A percentile compares a stretch with the other conserved stretches of the same genome.
Conservation (phyloP, 1,284 basidiomycete species). For the Lignosus rhinocerotis region DNA sequence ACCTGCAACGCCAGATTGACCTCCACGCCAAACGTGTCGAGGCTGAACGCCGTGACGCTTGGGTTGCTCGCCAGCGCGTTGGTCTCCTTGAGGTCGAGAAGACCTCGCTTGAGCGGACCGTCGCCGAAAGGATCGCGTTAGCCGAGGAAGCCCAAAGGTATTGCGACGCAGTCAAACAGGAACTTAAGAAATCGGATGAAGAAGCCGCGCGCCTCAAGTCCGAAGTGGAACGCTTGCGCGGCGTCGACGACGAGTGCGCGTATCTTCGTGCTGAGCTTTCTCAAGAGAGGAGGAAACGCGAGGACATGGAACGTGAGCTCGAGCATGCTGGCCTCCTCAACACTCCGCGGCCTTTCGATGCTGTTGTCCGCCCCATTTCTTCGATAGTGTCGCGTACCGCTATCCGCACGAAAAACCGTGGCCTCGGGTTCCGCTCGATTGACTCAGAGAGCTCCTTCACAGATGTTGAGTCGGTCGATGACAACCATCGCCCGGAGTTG, state of each 20-base stretch:
- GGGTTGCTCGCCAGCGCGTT: slow-evolving; percentile 68
- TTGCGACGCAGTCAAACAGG: slow-evolving; percentile 32
- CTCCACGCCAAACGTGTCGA: slow-evolving; percentile 66
- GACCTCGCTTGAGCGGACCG: slow-evolving; percentile 45
- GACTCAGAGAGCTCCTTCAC: slow-evolving; percentile 64
- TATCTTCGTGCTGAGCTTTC: slow-evolving; percentile 37
- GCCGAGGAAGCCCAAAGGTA: slow-evolving; percentile 37
- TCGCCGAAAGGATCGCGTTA: slow-evolving; percentile 42
- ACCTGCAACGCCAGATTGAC: slow-evolving; percentile 62
- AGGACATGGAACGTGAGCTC: slow-evolving; percentile 46
- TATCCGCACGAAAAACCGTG: slow-evolving; percentile 35
- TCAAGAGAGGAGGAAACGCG: slow-evolving; percentile 39
- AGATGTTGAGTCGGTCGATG: slow-evolving; percentile 61
- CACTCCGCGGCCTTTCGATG: slow-evolving; percentile 43
- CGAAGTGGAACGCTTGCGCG: slow-evolving; percentile 34
- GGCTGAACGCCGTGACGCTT: slow-evolving; percentile 69
- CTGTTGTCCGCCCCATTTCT: slow-evolving; percentile 25
- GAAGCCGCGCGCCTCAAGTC: slow-evolving; percentile 37
- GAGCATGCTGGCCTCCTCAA: slow-evolving; percentile 42
- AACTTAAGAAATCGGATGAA: slow-evolving; percentile 35
- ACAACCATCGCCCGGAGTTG: slow-evolving; percentile 45
- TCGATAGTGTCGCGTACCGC: slow-evolving; percentile 26
- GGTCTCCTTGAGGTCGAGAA: slow-evolving; percentile 69
- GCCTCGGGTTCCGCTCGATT: slow-evolving; percentile 58
- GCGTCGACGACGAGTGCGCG: slow-evolving; percentile 35